Evolutionary conservation across 176 grass and related monocot species (phyloP), one percentile per base, ranked within the genome.

Genomic region (Musa itinerans): DNA sequence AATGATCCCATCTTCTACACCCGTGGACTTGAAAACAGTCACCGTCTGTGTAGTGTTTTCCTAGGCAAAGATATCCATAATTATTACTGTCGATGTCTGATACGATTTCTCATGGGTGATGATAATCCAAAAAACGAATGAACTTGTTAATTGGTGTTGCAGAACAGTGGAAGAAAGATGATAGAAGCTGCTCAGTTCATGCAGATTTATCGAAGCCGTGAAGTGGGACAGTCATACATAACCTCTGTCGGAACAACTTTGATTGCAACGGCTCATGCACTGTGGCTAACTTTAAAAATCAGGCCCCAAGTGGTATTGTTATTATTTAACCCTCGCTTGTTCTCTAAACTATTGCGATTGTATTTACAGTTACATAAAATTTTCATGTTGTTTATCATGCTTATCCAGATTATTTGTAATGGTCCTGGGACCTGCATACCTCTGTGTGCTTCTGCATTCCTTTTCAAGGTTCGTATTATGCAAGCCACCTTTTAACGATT

Each of bases 141-240:
- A 65, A 22, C 13, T 49, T 51, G 2, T 70, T 66, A 17, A 74
- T 74, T 48, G 68, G 4, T 62, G 29, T 90, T 78, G 73, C 82
- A 96, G 87, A 65, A 64, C 21, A 84, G 59, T 73, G 52, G 74
- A 73, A 54, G 50, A 74, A 80, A 75, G 72, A 80, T 63, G 72
- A 72, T 66, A 49, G 63, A 71, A 68, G 68, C 82, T 71, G 70
- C 83, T 27, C 56, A 89, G n/a, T 94, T 93, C 70, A 72, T 91
- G 78, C 86, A 98, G 87, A 84, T 98, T 80, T 94, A 94, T 57
- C 82, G 95, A 65, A 98, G 90, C 63, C 90, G 95, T 78, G 95
- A 98, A 89, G 95, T 98, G 34, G 95, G 90, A 13, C 95, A 98
- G 68, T 98, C 90, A 79, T 98, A 98, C 79, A 78, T 94, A 79